A percentile compares a stretch with the other conserved stretches of the same genome.
Conservation (phyloP, 2,329 filamentous ascomycete species). For the Cordyceps militaris region DNA sequence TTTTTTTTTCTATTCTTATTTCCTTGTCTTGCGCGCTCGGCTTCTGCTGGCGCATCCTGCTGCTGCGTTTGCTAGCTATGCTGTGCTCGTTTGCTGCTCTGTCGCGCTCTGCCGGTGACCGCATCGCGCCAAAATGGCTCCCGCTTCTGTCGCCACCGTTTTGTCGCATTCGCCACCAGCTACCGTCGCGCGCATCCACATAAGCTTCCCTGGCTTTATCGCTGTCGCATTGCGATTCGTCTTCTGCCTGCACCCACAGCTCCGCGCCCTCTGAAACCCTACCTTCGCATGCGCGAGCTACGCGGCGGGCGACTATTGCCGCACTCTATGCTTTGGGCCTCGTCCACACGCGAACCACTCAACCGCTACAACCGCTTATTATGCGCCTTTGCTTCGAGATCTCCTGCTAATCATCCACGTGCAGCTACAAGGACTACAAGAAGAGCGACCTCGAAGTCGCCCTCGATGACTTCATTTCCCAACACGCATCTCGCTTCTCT, state of each 20-base stretch:
- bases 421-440: constrained; percentile 61
- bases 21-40: background rate
- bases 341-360: background rate
- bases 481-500: constrained; percentile 59
- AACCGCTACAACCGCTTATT: background rate
- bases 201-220: background rate
- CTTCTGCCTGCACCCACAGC: background rate
- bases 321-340: background rate
- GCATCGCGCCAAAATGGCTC: constrained; percentile 3
- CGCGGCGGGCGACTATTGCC: background rate
- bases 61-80: background rate
- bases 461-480: constrained; percentile 65
- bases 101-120: background rate
- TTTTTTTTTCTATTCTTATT: background rate
- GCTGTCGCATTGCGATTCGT: background rate
- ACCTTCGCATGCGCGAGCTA: background rate
- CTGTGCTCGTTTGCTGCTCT: background rate
- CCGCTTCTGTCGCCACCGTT: background rate
- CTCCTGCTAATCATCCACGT: background rate
- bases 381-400: background rate
- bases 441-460: constrained; percentile 73
- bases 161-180: constrained; percentile 4
- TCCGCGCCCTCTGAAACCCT: background rate
- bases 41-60: background rate
- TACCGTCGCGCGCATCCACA: background rate